Evolutionary conservation across 139 green algal genomes (phyloP).

Genomic region (Limnomonas spitsbergensis): DNA sequence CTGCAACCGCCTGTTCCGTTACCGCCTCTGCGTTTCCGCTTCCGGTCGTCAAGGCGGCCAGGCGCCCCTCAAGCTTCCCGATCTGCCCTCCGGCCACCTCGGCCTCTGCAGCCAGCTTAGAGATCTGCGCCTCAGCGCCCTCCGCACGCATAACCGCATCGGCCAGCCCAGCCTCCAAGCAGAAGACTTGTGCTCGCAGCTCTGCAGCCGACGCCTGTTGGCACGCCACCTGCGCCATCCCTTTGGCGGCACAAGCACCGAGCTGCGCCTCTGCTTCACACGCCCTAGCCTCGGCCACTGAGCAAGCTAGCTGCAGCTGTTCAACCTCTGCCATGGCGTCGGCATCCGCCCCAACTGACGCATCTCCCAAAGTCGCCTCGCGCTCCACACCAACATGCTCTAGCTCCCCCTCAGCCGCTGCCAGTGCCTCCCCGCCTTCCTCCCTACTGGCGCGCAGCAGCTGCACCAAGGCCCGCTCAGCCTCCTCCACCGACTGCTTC

Average conservation of each 20-base stretch:
- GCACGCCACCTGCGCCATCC: background rate
- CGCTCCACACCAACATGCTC: no score
- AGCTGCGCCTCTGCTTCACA: background rate
- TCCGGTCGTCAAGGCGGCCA: background rate
- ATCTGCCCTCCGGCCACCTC: background rate
- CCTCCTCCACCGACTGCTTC: background rate
- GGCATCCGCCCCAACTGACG: no score
- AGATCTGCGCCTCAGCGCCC: background rate
- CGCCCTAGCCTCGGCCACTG: no score
- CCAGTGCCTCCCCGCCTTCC: no score
- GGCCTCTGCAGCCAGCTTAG: slow-evolving; percentile 3
- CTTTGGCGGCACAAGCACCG: background rate
- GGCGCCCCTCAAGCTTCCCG: background rate
- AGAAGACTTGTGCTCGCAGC: background rate
- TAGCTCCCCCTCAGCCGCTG: no score
- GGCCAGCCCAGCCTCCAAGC: background rate
- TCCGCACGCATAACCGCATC: background rate
- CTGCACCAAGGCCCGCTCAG: background rate
- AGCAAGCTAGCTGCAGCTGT: no score
- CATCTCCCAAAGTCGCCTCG: no score
- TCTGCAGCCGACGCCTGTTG: background rate
- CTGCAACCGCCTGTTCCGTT: background rate
- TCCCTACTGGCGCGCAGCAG: background rate
- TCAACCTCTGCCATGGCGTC: no score
- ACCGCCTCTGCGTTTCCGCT: background rate